Base-by-base conservation (phyloP, 129 eudicot genomes). In the Flaveria trinervia region DNA sequence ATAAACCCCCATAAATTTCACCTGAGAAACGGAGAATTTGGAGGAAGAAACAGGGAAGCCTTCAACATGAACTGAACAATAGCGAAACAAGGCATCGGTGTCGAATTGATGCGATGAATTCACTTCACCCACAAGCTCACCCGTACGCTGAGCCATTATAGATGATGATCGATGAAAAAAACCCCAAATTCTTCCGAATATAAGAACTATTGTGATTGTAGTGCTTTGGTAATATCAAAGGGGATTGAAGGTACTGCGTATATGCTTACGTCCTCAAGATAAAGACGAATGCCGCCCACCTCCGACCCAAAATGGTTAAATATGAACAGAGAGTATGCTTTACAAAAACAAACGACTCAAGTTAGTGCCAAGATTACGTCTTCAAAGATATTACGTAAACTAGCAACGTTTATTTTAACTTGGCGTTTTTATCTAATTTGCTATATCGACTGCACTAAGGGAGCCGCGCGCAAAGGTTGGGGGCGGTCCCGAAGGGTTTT, bases 11-110 rank as follows among this genome's bases (percentile, higher is more conserved):
- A 56, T 18, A 17, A 70, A 30, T 1, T 17, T 68, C 9, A 93
- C 98, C 97, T 87, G 97, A 43, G 89, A 86, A 80, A 90, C 70
- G 54, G 81, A 82, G 60, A 89, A 79, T 13, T 44, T 78, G 71
- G 93, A 78, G 62, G 87, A 84, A 43, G 82, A 65, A 25, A 55
- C 52, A 78, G 96, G 98, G 84, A 93, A 90, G 43, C 96, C 97
- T 43, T 83, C 76, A 26, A 93, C 93, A 80, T 90, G 80, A 46
- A 83, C 28, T 43, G 85, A 83, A 39, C 89, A 85, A 83, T 93
- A 90, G 6, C 92, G 86, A 17, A 85, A 73, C 84, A 93, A 72
- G 12, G 88, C 81, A 18, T 79, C 84, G 36, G 71, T 46, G 70
- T 90, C 90, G 71, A 93, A 85, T 20, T 74, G 81, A 43, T 81